Conservation (phyloP, 192 early-diverging fungal genomes). For the Mortierella hygrophila region DNA sequence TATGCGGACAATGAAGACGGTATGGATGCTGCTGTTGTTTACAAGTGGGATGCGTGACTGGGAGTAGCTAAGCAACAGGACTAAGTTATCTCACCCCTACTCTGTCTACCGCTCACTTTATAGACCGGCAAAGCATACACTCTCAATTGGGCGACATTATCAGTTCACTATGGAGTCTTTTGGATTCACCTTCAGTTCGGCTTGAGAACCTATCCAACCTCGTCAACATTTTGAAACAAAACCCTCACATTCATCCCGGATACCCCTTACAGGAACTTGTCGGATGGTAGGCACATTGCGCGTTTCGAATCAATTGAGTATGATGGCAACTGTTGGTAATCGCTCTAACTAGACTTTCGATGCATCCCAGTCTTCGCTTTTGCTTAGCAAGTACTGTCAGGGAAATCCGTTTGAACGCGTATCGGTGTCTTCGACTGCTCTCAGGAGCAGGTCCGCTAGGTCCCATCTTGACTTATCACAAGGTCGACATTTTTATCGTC, state of each 20-base stretch:
- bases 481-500: constrained; percentile 82
- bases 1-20: constrained; percentile 56
- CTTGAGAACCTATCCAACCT: constrained; percentile 38
- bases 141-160: constrained; percentile 42
- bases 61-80: neutral
- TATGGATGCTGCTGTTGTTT: neutral
- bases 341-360: neutral
- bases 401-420: constrained; percentile 74
- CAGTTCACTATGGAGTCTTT: constrained; percentile 25
- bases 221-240: constrained; percentile 52
- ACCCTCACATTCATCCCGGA: constrained; percentile 40
- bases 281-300: constrained; percentile 20
- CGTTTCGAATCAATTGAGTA: neutral
- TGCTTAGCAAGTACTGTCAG: constrained; percentile 61
- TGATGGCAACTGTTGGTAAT: neutral
- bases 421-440: constrained; percentile 73
- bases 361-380: constrained; percentile 55
- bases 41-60: neutral
- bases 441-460: constrained; percentile 58
- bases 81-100: too few relatives aligned
- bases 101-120: neutral
- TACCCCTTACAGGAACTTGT: constrained; percentile 50
- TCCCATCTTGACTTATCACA: constrained; percentile 59
- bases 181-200: constrained; percentile 41
- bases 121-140: constrained; percentile 52